Evolutionary conservation across 2,329 filamentous ascomycete genomes (phyloP), one percentile per base, ranked within the genome.

Genomic region (Bisporella sp.): DNA sequence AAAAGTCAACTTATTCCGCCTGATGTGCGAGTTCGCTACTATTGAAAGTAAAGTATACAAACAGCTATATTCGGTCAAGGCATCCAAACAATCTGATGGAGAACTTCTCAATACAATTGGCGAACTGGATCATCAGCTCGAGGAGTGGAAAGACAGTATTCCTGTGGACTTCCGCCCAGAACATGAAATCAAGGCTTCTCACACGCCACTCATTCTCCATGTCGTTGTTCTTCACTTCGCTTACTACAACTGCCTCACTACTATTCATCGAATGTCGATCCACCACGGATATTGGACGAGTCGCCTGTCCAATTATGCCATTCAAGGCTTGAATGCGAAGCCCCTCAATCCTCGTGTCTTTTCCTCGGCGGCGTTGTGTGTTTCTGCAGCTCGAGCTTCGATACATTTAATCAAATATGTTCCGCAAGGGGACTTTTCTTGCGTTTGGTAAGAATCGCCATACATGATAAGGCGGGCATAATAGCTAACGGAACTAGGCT

Each of bases 251-350:
- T 96, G 91, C 62, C 72, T 99, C 47, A 96, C 92, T 1, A 99
- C 93, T 0, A 96, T 99, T 57, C 93, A 99, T 67, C 88, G 93
- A 47, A 99, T 97, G 93, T 95, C 89, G 41, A 87, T 97, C 31
- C 93, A 97, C 62, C 91, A 96, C 65, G 93, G 93, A 11, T 96
- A 96, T 70, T 99, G 93, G 93, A 97, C 92, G 1, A 96, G 89
- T 63, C 82, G 93, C 37, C 71, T 99, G 40, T 95, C 91, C 37
- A 92, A 97, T 62, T 97, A 90, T 64, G 93, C 93, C 12, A 93
- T 97, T 50, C 89, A 96, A 67, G 93, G 93, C 1, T 74, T 96
- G 41, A 97, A 97, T 66, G 85, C 91, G 0, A 79, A 87, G 56
- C 91, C 93, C 1, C 71, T 99, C 48, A 99, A 97, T 64, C 93